Evolutionary conservation across 1,284 basidiomycete genomes (phyloP), one percentile per base, ranked within the genome.

Genomic region (Marasmius oreades): DNA sequence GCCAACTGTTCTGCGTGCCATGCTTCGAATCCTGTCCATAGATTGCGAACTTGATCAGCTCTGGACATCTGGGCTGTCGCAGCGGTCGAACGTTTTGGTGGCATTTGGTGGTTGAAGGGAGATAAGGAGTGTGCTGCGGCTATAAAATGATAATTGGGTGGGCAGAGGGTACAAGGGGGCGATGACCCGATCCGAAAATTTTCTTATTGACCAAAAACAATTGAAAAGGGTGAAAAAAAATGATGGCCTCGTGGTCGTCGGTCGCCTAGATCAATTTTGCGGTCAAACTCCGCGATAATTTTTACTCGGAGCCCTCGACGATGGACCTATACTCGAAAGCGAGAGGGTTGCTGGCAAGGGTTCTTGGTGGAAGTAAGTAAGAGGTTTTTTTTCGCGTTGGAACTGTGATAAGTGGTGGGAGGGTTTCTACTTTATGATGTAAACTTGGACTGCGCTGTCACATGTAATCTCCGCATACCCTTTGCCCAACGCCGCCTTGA

Each of bases 1-100:
- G 39, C 37, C 11, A 31, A 33, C 45, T 53, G 53, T 16, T 50
- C 54, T 18, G 44, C 23, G 54, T 59, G 57, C 57, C 57, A 59
- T n/a, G 31, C 12, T 33, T 59, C 57, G 31, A 59, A 59, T 37
- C 55, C 50, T 33, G 46, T 20, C 57, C 57, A 59, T 8, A 59
- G 51, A 34, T 34, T 24, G 18, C 57, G 43, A 12, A 59, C 57
- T 23, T 52, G 57, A 24, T 43, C 45, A 34, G 57, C 55, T 20
- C 51, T 34, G 20, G 57, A 48, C 26, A 37, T 36, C 18, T 16
- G 18, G 22, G 45, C 26, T 37, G 53, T 23, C 14, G 52, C 34
- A 46, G 45, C 26, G 23, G 53, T 23, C 14, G 52, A 47, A 46
- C 44, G 52, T 47, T 44, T 45, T 33, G 42, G 28, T 28, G 43